Evolutionary conservation across 1,284 basidiomycete species (phyloP), one percentile per base, ranked within the genome.

Genomic region (Ganoderma lingzhi): DNA sequence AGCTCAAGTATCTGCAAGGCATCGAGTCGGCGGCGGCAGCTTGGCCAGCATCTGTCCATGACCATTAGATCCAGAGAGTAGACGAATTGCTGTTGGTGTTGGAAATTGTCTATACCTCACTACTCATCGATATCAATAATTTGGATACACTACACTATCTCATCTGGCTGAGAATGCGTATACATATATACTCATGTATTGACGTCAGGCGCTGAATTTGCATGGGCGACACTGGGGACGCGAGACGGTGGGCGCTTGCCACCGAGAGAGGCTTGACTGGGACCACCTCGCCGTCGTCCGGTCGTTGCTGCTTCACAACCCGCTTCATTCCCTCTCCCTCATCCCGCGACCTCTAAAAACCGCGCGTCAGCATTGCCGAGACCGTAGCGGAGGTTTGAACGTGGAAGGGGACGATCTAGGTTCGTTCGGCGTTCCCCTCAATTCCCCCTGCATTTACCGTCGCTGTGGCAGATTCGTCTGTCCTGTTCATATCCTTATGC

Each of bases 1-100:
- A 91, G 75, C 84, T 97, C 35, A 89, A 90, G 75, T 98, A 97
- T 78, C 82, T 95, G 78, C 82, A 89, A 64, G 89, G 91, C n/a
- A 90, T 97, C 30, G 85, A 89, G 51, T 81, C 85, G 14, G 95
- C 96, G 6, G 92, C 89, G 5, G 85, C 84, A 70, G 85, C 78
- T 66, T 88, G 87, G 85, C 76, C 74, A 4, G 63, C 67, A 32
- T 35, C 37, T 17, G 59, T 63, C 39, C 69, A 65, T 35, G 72
- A 75, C 41, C 73, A 75, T 55, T 76, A 74, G 66, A 53, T 32
- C 41, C 6, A n/a, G 42, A 61, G 32, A 60, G 51, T 53, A 64
- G 48, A 56, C 19, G 8, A 2, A 41, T 5, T 41, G 48, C 37
- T 19, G 30, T 62, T 6, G 37, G 12, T 61, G 10, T 30, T 42